These are phyloP conservation scores for Candida dendrica DNA, from an alignment of 805 yeast genomes.

Conservation along the genomic window DNA sequence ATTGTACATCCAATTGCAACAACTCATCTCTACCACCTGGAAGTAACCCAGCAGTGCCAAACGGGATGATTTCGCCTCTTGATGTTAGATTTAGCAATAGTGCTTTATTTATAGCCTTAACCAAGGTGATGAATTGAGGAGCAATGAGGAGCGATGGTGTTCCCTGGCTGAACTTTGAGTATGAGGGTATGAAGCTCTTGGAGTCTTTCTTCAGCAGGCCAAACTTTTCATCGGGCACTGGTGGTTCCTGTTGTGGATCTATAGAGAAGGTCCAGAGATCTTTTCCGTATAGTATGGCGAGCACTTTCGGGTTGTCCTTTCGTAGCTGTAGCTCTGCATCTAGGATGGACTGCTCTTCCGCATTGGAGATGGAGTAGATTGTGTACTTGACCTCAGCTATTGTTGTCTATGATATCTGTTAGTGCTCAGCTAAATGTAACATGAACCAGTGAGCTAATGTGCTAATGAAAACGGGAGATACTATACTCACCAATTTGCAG, in stretches of 20 bases:
- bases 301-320: conserved; percentile 24
- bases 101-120: conserved; percentile 41
- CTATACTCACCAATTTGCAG: conserved; percentile 15
- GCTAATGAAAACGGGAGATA: not conserved
- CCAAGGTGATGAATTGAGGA: conserved; percentile 35
- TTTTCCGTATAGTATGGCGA: conserved; percentile 31
- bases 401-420: not conserved
- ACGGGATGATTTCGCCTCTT: conserved; percentile 35
- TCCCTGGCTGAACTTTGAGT: conserved; percentile 6
- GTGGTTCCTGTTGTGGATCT: conserved; percentile 22
- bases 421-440: not conserved
- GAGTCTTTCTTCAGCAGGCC: conserved; percentile 8
- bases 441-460: not conserved
- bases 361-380: not conserved
- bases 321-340: conserved; percentile 34
- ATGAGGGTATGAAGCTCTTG: conserved; percentile 13
- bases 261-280: conserved; percentile 39
- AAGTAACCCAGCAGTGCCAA: conserved; percentile 38
- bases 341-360: conserved; percentile 33
- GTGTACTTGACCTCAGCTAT: conserved; percentile 13
- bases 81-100: conserved; percentile 27
- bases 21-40: conserved; percentile 22
- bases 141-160: conserved; percentile 24
- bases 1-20: conserved; percentile 39
- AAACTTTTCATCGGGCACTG: conserved; percentile 22